These are phyloP conservation scores for Physaria fendleri DNA, from an alignment of 345 rosid species.

Conservation along the genomic window DNA sequence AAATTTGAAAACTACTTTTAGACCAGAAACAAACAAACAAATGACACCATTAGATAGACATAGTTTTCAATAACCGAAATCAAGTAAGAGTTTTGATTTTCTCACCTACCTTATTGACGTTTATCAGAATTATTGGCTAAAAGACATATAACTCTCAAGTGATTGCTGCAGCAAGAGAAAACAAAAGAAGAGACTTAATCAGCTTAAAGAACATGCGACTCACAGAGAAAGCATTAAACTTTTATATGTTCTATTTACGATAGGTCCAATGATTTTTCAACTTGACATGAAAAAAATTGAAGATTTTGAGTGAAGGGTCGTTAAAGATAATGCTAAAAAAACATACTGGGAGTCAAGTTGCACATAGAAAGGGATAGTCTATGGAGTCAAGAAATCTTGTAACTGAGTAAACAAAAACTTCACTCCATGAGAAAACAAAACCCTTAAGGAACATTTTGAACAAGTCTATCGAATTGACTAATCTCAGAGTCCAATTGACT, in stretches of 20 bases:
- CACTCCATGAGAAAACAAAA: not conserved
- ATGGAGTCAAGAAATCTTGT: conserved; percentile 14
- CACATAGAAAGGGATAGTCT: not conserved
- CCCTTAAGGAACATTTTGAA: conserved; percentile 11
- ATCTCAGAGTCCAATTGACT: conserved; percentile 4
- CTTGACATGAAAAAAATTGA: too few species aligned
- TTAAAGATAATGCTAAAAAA: conserved; percentile 20
- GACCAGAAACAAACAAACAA: conserved; percentile 16
- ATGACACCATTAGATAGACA: conserved; percentile 6
- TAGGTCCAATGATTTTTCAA: too few species aligned
- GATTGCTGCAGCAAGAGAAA: conserved; percentile 37
- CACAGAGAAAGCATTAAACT: conserved; percentile 43
- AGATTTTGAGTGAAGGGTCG: too few species aligned
- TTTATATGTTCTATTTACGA: conserved; percentile 24
- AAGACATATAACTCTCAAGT: conserved; percentile 35
- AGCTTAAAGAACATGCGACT: conserved; percentile 30
- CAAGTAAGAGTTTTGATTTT: conserved; percentile 12
- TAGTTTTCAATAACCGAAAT: conserved; percentile 6
- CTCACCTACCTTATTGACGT: conserved; percentile 33
- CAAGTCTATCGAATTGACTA: not conserved
- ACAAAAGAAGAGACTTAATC: conserved; percentile 2
- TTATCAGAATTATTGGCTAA: conserved; percentile 34
- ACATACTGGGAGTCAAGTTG: too few species aligned
- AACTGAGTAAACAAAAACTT: not conserved
- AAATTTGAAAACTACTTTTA: conserved; percentile 12